Evolutionary conservation across 1,139 yeast genomes (phyloP), one percentile per base, ranked within the genome.

Genomic region (Diutina scorzettiae): DNA sequence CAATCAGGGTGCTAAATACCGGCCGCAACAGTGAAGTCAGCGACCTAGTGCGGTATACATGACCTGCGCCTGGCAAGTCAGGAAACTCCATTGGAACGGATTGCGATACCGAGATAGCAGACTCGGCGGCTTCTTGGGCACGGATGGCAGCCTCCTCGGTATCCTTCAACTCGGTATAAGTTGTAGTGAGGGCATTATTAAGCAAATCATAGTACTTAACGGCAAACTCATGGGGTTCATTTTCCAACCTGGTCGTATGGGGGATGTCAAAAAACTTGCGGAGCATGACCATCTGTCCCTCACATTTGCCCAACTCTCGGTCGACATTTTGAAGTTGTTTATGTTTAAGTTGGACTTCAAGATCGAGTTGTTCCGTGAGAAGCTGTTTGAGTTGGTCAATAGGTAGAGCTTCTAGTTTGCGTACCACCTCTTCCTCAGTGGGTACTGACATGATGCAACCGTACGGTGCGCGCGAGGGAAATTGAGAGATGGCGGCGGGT

Each of bases 301-400:
- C 82, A 24, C 81, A 76, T 50, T 77, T 77, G 25, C 76, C 73
- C 9, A 80, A 69, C 52, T 82, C 89, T 46, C 71, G 72, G 46
- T 78, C 76, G 4, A 81, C 69, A 37, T 70, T 57, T 21, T 68
- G 63, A 42, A 78, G 62, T 55, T 83, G 89, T 45, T 78, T 71
- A 56, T 81, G 87, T 48, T 80, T 81, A 47, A 82, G 63, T 41
- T 83, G 58, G 14, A 82, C 78, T 55, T 83, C 93, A 44, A 81
- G 58, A 55, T 82, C 85, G 27, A 83, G 66, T 55, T 77, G 79
- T 45, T 25, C 31, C 4, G 18, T 27, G 19, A 37, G 40, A 14
- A 34, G 28, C 28, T 34, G 39, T 14, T 34, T n/a, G 12, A 34
- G 18, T 19, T 34, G 27, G n/a, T 34, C 39, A 9, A 34, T 17